Conservation (phyloP, 1,139 yeast genomes). For the Zygoascus sp. region DNA sequence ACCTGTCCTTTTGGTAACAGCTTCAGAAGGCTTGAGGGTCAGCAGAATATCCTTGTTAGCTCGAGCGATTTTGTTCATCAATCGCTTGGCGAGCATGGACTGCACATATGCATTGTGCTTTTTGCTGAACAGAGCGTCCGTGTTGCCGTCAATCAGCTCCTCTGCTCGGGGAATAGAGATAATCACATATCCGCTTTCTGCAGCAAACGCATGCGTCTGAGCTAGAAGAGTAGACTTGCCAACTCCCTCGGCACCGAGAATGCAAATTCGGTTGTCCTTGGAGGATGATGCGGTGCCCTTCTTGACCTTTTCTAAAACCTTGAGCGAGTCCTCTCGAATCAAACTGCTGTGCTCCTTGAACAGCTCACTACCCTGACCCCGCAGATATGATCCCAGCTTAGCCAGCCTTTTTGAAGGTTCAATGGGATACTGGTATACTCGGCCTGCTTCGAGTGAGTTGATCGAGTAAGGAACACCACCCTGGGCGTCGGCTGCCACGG, state of each 20-base stretch:
- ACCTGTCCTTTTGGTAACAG: constrained; percentile 23
- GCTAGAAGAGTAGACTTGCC: constrained; percentile 77
- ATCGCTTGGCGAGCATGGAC: constrained; percentile 69
- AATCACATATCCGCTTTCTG: constrained; percentile 48
- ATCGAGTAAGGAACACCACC: constrained; percentile 19
- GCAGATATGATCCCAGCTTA: constrained; percentile 44
- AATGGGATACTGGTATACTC: constrained; percentile 24
- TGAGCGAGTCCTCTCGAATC: constrained; percentile 37
- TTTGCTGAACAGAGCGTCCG: constrained; percentile 58
- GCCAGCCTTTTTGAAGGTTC: constrained; percentile 30
- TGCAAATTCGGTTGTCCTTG: constrained; percentile 47
- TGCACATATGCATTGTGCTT: constrained; percentile 56
- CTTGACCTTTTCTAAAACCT: constrained; percentile 32
- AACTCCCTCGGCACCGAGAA: constrained; percentile 69
- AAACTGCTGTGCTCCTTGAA: constrained; percentile 45
- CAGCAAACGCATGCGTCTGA: constrained; percentile 66
- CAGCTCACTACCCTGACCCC: constrained; percentile 50
- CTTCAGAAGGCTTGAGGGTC: constrained; percentile 29
- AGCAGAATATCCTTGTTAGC: constrained; percentile 53
- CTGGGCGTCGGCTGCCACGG: constrained; percentile 16
- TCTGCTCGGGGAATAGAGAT: constrained; percentile 65
- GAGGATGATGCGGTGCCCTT: constrained; percentile 31
- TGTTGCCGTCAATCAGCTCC: constrained; percentile 62
- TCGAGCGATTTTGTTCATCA: constrained; percentile 53
- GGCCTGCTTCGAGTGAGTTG: constrained; percentile 16